These are phyloP conservation scores for Mrakia frigida DNA, from an alignment of 768 basidiomycete genomes.

Conservation along the genomic window DNA sequence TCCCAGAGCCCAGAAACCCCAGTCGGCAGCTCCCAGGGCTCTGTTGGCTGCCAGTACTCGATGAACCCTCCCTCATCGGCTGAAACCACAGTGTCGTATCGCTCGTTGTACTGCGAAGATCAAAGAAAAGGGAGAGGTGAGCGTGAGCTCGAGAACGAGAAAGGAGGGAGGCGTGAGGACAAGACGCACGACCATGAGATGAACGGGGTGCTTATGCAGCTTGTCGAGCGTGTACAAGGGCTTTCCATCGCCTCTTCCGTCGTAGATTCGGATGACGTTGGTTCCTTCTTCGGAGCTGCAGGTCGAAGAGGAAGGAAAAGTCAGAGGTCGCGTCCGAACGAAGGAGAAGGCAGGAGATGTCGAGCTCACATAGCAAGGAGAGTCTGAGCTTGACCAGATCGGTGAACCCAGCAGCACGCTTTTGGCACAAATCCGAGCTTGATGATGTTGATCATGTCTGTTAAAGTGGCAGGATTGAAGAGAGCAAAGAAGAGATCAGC, in stretches of 20 bases:
- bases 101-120: constrained; percentile 69
- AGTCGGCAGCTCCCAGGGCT: constrained; percentile 80
- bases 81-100: constrained; percentile 84
- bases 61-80: constrained; percentile 92
- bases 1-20: constrained; percentile 75
- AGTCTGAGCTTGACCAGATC: constrained; percentile 75
- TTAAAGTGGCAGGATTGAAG: background rate
- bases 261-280: constrained; percentile 78
- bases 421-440: constrained; percentile 80
- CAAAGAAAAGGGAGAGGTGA: background rate
- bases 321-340: constrained; percentile 14
- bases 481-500: background rate
- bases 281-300: constrained; percentile 69
- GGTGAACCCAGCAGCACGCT: constrained; percentile 92
- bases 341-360: constrained; percentile 20
- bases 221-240: constrained; percentile 70
- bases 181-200: constrained; percentile 81
- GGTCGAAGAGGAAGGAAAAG: background rate
- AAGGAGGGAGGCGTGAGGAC: background rate
- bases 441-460: constrained; percentile 99
- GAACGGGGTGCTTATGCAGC: constrained; percentile 82
- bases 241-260: constrained; percentile 76
- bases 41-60: constrained; percentile 75
- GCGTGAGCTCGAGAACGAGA: background rate
- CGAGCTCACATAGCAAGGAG: constrained; percentile 72